Percentiles rank a stretch among this genome's conserved stretches.
phyloP scores from a whole-genome alignment of 2,329 filamentous ascomycete species.

The Thelonectria rubi region DNA sequence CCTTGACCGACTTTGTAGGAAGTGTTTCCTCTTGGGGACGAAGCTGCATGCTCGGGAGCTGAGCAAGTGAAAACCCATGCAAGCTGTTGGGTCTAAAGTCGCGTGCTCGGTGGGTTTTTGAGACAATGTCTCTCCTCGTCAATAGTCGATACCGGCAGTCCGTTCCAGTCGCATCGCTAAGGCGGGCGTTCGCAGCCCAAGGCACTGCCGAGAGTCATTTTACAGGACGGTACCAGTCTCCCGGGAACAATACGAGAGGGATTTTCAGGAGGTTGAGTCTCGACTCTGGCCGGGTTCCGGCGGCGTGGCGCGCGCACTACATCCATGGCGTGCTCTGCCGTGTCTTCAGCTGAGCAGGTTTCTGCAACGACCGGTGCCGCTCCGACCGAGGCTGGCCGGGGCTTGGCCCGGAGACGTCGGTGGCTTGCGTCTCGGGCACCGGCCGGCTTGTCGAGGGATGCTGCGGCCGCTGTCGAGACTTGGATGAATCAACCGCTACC shows the following conservation, averaged over 20 bases:
- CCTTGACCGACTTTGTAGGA: not conserved
- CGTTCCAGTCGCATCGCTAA: not conserved
- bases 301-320: not conserved
- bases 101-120: not conserved
- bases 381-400: not conserved
- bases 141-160: not conserved
- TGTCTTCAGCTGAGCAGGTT: too few species aligned
- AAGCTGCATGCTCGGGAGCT: not conserved
- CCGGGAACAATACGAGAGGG: not conserved
- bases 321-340: not conserved
- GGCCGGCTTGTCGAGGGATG: too few species aligned
- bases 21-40: constrained; percentile 2
- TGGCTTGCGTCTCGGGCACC: too few species aligned
- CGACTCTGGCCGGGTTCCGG: not conserved
- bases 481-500: not conserved
- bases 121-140: constrained; percentile 11
- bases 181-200: not conserved
- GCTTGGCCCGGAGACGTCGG: too few species aligned
- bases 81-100: not conserved
- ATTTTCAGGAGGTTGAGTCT: not conserved
- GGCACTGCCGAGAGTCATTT: not conserved
- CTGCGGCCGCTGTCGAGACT: not conserved
- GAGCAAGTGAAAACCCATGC: not conserved
- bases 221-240: not conserved
- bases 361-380: not conserved